phyloP scores from a whole-genome alignment of 768 basidiomycete genomes.

The Lactarius sp. region DNA sequence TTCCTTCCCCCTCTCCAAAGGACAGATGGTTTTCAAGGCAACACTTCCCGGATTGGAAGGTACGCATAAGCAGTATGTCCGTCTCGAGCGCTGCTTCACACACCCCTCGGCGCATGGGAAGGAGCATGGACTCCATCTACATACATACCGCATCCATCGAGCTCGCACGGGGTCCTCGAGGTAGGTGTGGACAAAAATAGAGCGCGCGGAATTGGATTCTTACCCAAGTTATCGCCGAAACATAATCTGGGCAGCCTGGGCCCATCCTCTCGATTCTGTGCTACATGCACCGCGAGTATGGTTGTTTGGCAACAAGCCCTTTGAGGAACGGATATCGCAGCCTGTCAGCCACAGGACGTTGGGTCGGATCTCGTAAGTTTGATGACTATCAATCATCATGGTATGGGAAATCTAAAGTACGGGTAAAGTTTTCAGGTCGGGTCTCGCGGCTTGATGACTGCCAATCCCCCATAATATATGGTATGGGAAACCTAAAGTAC shows the following conservation, averaged over 20 bases:
- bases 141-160: neutral
- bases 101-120: constrained; percentile 11
- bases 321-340: neutral
- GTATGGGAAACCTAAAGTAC: neutral
- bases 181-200: neutral
- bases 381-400: neutral
- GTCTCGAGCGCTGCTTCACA: constrained; percentile 3
- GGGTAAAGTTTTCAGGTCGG: neutral
- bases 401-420: neutral
- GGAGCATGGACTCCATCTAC: constrained; percentile 12
- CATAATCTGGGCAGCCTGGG: neutral
- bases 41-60: constrained; percentile 7
- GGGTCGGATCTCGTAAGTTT: neutral
- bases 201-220: neutral
- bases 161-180: constrained; percentile 10
- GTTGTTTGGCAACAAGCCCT: neutral
- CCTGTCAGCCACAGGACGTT: neutral
- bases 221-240: neutral
- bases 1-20: neutral
- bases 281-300: neutral
- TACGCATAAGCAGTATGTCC: neutral
- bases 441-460: constrained; percentile 4
- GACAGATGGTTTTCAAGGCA: neutral
- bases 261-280: neutral
- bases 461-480: neutral